Percentiles rank a stretch among this genome's conserved stretches.
Evolutionary conservation across 2,329 filamentous ascomycete genomes (phyloP).

Genomic region (Colletotrichum siamense): DNA sequence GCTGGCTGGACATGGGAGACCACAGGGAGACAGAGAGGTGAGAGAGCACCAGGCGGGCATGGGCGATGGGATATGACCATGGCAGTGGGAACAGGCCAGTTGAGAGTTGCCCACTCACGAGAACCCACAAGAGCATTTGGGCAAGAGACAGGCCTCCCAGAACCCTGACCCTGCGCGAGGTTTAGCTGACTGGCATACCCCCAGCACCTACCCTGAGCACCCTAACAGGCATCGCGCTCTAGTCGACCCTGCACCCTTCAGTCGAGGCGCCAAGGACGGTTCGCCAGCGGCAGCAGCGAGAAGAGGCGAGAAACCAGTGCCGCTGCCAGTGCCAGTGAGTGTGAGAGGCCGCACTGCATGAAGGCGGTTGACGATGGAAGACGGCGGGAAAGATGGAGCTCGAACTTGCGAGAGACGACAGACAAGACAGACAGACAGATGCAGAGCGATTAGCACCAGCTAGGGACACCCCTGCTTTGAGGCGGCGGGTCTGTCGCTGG

Average conservation of each 20-base stretch:
- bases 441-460: neutral
- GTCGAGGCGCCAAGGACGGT: constrained; percentile 1
- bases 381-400: neutral
- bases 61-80: neutral
- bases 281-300: constrained; percentile 15
- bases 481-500: constrained; percentile 1
- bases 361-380: neutral
- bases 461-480: constrained; percentile 5
- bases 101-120: neutral
- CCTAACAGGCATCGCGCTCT: neutral
- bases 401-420: neutral
- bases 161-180: constrained; percentile 2
- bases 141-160: neutral
- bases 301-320: neutral
- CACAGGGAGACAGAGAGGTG: neutral
- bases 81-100: neutral
- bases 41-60: neutral
- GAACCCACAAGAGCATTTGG: neutral
- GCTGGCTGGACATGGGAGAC: neutral
- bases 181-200: constrained; percentile 2
- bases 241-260: constrained; percentile 2
- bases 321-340: neutral
- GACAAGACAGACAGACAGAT: neutral
- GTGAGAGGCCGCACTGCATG: neutral
- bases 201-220: neutral